Conservation (phyloP, 2,329 filamentous ascomycete genomes). For the Ceratocystis cacaofunesta region DNA sequence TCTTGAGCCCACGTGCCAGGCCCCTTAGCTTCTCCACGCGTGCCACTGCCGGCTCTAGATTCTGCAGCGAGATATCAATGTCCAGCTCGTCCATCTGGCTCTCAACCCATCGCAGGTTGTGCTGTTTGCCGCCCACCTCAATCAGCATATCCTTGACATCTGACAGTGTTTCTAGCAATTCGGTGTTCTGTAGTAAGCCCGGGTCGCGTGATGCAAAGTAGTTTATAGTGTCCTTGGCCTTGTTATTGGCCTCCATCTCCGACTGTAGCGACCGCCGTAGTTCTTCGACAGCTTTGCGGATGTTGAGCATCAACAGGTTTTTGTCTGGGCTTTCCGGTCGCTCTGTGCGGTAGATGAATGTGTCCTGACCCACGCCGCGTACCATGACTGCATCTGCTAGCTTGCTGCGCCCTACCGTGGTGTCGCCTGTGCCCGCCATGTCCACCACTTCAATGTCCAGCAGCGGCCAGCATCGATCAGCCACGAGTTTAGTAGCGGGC, state of each 20-base stretch:
- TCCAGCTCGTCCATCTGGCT: conserved; percentile 90
- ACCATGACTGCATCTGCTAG: conserved; percentile 81
- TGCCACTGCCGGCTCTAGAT: conserved; percentile 69
- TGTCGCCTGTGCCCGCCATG: conserved; percentile 53
- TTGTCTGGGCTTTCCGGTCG: conserved; percentile 69
- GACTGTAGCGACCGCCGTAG: conserved; percentile 71
- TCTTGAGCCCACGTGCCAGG: conserved; percentile 65
- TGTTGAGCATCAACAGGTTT: conserved; percentile 65
- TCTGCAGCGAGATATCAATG: conserved; percentile 84
- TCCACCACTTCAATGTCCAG: conserved; percentile 88
- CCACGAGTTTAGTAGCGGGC: conserved; percentile 62
- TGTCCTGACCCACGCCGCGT: conserved; percentile 69
- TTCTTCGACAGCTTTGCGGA: conserved; percentile 85
- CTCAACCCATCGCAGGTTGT: conserved; percentile 92
- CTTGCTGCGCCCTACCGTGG: conserved; percentile 40
- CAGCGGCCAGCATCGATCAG: conserved; percentile 86
- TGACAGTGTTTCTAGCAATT: conserved; percentile 63
- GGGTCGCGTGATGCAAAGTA: conserved; percentile 71
- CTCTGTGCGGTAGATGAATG: conserved; percentile 87
- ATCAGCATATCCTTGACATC: conserved; percentile 78
- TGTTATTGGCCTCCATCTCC: conserved; percentile 76
- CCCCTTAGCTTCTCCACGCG: conserved; percentile 73
- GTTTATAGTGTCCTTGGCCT: conserved; percentile 69
- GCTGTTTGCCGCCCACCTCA: conserved; percentile 90
- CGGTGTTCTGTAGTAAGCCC: conserved; percentile 61